Evolutionary conservation across 163 green algal species (phyloP).

Genomic region (Scenedesmus sp.): DNA sequence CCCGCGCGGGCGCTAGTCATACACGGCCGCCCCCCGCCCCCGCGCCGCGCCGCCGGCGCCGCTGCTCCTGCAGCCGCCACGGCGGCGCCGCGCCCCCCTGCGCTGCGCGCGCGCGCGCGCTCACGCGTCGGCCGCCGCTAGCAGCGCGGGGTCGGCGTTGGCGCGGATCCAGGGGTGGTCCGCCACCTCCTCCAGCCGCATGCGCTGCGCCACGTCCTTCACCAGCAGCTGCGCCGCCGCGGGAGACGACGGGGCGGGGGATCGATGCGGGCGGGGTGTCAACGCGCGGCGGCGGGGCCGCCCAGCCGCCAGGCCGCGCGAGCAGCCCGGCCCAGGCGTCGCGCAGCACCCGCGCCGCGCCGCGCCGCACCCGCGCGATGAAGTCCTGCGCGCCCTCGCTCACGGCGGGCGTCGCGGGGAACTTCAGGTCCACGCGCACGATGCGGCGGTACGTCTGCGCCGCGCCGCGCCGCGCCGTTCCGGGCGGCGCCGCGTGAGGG

Average conservation of each 20-base stretch:
- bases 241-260: not conserved
- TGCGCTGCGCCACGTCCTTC: conserved; percentile 61
- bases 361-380: conserved; percentile 78
- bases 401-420: conserved; percentile 58
- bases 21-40: too few relatives aligned
- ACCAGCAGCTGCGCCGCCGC: conserved; percentile 69
- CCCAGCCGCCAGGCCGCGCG: not conserved
- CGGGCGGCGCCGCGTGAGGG: too few relatives aligned
- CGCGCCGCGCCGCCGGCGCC: too few relatives aligned
- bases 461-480: too few relatives aligned
- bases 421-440: conserved; percentile 85
- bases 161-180: conserved; percentile 85
- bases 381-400: conserved; percentile 79
- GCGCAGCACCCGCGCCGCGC: too few relatives aligned
- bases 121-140: not conserved
- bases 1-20: too few relatives aligned
- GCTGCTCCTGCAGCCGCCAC: too few relatives aligned
- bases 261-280: not conserved
- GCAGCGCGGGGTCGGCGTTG: conserved; percentile 50
- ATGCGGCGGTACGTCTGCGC: conserved; percentile 65
- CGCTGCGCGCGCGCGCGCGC: not conserved
- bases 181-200: conserved; percentile 76
- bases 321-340: not conserved
- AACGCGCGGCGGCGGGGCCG: not conserved
- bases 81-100: too few relatives aligned